Evolutionary conservation across 1,284 basidiomycete genomes (phyloP), one percentile per base, ranked within the genome.

Genomic region (Puccinia novopanici): DNA sequence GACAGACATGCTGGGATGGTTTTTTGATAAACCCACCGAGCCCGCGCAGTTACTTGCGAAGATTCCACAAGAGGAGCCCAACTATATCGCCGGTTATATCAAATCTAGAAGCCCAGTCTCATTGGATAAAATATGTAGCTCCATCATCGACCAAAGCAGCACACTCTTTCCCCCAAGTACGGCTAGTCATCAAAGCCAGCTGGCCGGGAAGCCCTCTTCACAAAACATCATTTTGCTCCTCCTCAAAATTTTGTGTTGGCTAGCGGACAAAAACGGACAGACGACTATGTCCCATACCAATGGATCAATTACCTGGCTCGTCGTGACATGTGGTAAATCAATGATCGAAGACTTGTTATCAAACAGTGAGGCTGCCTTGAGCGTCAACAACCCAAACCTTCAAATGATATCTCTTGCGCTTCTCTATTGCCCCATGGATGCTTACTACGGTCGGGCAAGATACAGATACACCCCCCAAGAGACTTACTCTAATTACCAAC

Each of bases 111-210:
- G 78, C 57, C 59, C 42, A 24, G 42, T 24, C 55, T 73, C 70
- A 15, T 54, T 80, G 19, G 78, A 80, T 63, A 80, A 80, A 72
- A 48, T 80, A 24, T 80, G 78, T 48, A 67, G 57, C 34, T 37
- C 70, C 30, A 61, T 80, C 24, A 50, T 80, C 27, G 70, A 80
- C 13, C 68, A 74, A 65, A 42, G 55, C 12, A 52, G 59, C 13
- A 50, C 30, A n/a, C 74, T 75, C 5, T 75, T 75, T 37, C 8
- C 74, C 27, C 27, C 42, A 9, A 75, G 54, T 65, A 27, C n/a
- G 19, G 27, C 42, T 15, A 65, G 42, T 37, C 17, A 50, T 34
- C 74, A 65, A 61, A 59, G 24, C 45, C 42, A 50, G 24, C 54
- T 55, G 13, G 54, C 40, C 10, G 54, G n/a, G 30, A 52, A 73